These are phyloP conservation scores for Vitis riparia DNA, from an alignment of 164 flowering plant genomes.

Conservation along the genomic window DNA sequence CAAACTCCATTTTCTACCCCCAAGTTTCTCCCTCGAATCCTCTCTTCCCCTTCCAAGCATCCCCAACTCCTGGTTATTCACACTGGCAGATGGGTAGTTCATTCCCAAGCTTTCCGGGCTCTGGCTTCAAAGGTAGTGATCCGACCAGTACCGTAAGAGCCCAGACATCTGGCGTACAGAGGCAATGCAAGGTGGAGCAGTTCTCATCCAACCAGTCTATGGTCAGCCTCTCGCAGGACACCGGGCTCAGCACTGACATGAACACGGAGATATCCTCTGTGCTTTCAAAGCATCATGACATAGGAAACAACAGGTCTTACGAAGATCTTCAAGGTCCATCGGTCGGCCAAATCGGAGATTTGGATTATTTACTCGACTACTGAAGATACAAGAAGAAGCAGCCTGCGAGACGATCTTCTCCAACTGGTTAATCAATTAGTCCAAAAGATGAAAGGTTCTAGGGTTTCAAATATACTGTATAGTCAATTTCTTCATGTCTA, in stretches of 20 bases:
- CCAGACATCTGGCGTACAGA: constrained; percentile 10
- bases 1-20: constrained; percentile 18
- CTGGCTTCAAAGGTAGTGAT: constrained; percentile 13
- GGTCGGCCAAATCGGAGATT: constrained; percentile 25
- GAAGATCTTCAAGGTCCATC: constrained; percentile 28
- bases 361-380: constrained; percentile 47
- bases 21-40: constrained; percentile 19
- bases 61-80: constrained; percentile 20
- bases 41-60: constrained; percentile 16
- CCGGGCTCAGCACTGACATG: constrained; percentile 44
- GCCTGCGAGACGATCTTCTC: neutral
- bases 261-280: constrained; percentile 52
- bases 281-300: constrained; percentile 28
- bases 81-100: constrained; percentile 17
- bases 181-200: constrained; percentile 40
- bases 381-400: constrained; percentile 9
- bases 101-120: constrained; percentile 17
- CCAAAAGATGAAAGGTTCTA: neutral
- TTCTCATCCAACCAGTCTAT: constrained; percentile 45
- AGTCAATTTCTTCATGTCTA: constrained; percentile 5
- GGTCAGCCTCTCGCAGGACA: constrained; percentile 47
- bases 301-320: constrained; percentile 13
- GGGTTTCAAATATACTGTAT: constrained; percentile 9
- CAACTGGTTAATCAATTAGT: neutral
- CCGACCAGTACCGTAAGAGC: constrained; percentile 20